Evolutionary conservation across 2,329 filamentous ascomycete genomes (phyloP).

Genomic region (Penicillium griseofulvum): DNA sequence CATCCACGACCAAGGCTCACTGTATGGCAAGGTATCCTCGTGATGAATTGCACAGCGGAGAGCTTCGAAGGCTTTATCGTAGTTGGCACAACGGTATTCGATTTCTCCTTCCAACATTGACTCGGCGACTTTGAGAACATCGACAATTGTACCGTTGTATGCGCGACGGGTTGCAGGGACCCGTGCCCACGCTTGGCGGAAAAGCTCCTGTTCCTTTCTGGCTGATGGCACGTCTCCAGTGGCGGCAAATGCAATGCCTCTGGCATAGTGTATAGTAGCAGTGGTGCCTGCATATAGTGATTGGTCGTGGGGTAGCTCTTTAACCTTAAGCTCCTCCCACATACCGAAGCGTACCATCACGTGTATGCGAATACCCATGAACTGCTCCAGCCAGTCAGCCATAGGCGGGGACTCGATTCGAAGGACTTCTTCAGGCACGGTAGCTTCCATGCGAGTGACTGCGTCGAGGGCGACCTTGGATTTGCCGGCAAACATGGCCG

Average conservation of each 20-base stretch:
- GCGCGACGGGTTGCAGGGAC: constrained; percentile 59
- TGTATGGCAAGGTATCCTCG: constrained; percentile 64
- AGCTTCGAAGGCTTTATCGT: constrained; percentile 57
- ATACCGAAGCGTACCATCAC: constrained; percentile 68
- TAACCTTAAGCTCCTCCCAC: constrained; percentile 64
- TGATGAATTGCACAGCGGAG: constrained; percentile 56
- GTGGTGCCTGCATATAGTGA: constrained; percentile 65
- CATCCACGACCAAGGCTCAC: constrained; percentile 78
- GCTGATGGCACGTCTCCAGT: constrained; percentile 55
- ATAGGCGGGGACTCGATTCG: constrained; percentile 66
- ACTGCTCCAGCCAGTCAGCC: constrained; percentile 75
- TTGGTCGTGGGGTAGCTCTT: constrained; percentile 56
- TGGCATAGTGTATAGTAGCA: constrained; percentile 65
- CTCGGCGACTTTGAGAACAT: constrained; percentile 61
- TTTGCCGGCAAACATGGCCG: constrained; percentile 71
- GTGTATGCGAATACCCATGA: constrained; percentile 64
- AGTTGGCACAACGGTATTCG: constrained; percentile 62
- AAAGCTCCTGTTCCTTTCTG: constrained; percentile 49
- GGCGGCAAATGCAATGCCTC: constrained; percentile 63
- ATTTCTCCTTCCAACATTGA: constrained; percentile 71
- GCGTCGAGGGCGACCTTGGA: constrained; percentile 62
- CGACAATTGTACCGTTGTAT: constrained; percentile 63
- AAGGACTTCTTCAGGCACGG: constrained; percentile 62
- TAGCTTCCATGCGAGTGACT: constrained; percentile 56
- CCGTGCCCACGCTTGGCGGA: constrained; percentile 49